Evolutionary conservation across 768 basidiomycete species (phyloP).

Genomic region (Pleurotus tuber-regium): DNA sequence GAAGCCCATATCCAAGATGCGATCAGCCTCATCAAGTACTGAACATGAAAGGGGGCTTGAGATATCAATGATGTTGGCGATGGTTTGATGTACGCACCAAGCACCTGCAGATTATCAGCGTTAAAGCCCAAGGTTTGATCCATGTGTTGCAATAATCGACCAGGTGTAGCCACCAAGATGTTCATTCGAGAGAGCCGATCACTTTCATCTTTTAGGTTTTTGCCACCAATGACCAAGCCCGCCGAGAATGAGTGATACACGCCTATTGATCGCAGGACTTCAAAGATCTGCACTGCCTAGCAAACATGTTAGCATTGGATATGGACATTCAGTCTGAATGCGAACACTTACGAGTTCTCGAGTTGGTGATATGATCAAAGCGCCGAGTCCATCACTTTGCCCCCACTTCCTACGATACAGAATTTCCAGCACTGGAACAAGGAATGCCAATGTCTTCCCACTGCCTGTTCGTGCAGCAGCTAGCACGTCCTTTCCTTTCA

Average conservation of each 20-base stretch:
- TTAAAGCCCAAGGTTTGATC: slow-evolving; percentile 97
- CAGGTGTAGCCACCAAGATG: slow-evolving; percentile 97
- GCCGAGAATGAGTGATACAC: slow-evolving; percentile 91
- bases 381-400: slow-evolving; percentile 87
- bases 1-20: slow-evolving; percentile 97
- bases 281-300: slow-evolving; percentile 97
- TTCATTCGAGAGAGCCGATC: slow-evolving; percentile 93
- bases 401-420: slow-evolving; percentile 92
- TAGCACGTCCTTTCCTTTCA: slow-evolving; percentile 95
- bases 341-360: slow-evolving; percentile 72
- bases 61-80: too few relatives aligned
- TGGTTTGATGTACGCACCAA: slow-evolving; percentile 60
- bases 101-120: slow-evolving; percentile 83
- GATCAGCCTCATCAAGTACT: slow-evolving; percentile 97
- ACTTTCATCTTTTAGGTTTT: slow-evolving; percentile 89
- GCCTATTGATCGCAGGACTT: slow-evolving; percentile 91
- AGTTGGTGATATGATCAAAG: slow-evolving; percentile 91
- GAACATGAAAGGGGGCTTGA: too few relatives aligned
- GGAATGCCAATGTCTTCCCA: slow-evolving; percentile 95
- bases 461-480: slow-evolving; percentile 95
- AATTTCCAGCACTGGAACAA: slow-evolving; percentile 90
- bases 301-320: too few relatives aligned
- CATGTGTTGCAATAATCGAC: slow-evolving; percentile 94
- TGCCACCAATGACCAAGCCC: slow-evolving; percentile 94
- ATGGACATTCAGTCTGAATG: too few relatives aligned